These are phyloP conservation scores for Bruguiera gymnorhiza DNA, from an alignment of 345 rosid genomes.

Conservation along the genomic window DNA sequence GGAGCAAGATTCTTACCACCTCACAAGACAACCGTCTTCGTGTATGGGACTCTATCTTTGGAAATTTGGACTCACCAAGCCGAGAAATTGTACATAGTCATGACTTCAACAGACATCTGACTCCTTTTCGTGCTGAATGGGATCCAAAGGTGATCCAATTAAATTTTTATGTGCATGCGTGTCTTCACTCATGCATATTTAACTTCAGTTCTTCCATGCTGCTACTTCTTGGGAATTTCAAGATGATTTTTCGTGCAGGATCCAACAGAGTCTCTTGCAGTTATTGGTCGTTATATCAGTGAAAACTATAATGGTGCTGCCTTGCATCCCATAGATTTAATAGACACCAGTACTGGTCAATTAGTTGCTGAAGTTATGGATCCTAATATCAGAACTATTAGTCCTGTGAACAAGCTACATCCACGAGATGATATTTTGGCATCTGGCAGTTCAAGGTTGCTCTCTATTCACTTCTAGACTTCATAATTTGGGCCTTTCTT, in stretches of 20 bases:
- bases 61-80: slow-evolving; percentile 75
- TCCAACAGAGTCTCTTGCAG: slow-evolving; percentile 81
- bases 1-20: slow-evolving; percentile 82
- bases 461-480: not conserved
- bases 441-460: slow-evolving; percentile 89
- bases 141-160: slow-evolving; percentile 75
- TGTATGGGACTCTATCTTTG: slow-evolving; percentile 88
- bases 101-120: slow-evolving; percentile 89
- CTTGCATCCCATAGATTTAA: slow-evolving; percentile 91
- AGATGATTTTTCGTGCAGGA: slow-evolving; percentile 48
- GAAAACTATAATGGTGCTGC: slow-evolving; percentile 89
- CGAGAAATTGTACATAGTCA: slow-evolving; percentile 98
- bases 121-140: slow-evolving; percentile 98
- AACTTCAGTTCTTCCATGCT: not conserved
- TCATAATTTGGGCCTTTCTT: too few species aligned
- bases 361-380: slow-evolving; percentile 93
- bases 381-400: slow-evolving; percentile 88
- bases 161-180: not conserved
- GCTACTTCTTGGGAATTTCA: not conserved
- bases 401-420: slow-evolving; percentile 90
- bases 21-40: slow-evolving; percentile 89
- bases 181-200: not conserved
- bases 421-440: slow-evolving; percentile 94
- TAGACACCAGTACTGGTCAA: slow-evolving; percentile 77
- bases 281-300: slow-evolving; percentile 85